Evolutionary conservation across 2,329 filamentous ascomycete genomes (phyloP).

Genomic region (Whalleya microplaca): DNA sequence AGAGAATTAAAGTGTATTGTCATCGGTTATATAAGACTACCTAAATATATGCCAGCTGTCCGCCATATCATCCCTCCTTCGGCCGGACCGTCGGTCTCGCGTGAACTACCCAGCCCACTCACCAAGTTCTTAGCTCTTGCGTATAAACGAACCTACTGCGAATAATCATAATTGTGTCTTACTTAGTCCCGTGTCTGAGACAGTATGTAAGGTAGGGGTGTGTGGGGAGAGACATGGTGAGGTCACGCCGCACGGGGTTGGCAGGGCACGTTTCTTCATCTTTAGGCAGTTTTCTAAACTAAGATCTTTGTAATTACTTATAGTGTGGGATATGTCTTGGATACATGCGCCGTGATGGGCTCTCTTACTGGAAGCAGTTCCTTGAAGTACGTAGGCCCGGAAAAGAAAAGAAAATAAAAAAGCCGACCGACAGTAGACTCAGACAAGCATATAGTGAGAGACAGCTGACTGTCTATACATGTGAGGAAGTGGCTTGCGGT

Average conservation of each 20-base stretch:
- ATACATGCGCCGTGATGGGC: conserved; percentile 26
- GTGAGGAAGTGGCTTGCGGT: not conserved
- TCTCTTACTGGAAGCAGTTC: conserved; percentile 7
- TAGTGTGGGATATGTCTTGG: conserved; percentile 21
- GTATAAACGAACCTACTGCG: not conserved
- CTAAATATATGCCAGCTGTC: conserved; percentile 19
- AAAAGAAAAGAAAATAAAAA: not conserved
- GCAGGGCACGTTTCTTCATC: not conserved
- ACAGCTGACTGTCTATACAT: not conserved
- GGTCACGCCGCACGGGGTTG: not conserved
- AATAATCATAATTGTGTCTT: not conserved
- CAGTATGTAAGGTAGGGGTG: conserved; percentile 6
- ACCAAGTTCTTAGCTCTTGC: conserved; percentile 1
- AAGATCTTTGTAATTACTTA: not conserved
- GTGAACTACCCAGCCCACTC: conserved; percentile 16
- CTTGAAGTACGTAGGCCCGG: conserved; percentile 2
- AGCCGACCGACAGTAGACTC: not conserved
- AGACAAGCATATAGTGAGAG: not conserved
- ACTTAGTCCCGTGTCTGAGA: conserved; percentile 7
- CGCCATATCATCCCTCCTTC: conserved; percentile 19
- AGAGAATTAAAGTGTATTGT: not conserved
- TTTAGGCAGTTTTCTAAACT: not conserved
- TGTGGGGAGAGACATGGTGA: not conserved
- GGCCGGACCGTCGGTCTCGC: conserved; percentile 22
- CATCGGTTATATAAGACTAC: not conserved